Evolutionary conservation across 2,329 filamentous ascomycete species (phyloP).

Genomic region (Sclerotinia subarctica): DNA sequence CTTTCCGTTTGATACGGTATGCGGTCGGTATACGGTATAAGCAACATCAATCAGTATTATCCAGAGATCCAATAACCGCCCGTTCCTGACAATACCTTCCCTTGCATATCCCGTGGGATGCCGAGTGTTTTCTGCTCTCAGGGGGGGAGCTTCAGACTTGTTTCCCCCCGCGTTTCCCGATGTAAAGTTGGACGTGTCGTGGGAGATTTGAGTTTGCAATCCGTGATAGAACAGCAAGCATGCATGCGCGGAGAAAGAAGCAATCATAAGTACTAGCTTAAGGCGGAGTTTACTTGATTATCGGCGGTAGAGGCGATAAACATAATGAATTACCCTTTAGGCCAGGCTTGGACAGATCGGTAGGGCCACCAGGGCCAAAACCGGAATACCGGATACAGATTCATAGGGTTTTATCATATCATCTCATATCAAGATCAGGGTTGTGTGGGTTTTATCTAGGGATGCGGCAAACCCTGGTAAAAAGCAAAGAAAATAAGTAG

Average conservation of each 20-base stretch:
- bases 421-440: not conserved
- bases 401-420: not conserved
- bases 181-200: not conserved
- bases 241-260: constrained; percentile 4
- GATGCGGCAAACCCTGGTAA: not conserved
- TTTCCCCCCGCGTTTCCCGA: not conserved
- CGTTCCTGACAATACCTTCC: not conserved
- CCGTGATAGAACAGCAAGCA: not conserved
- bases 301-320: constrained; percentile 14
- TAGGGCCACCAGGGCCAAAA: not conserved
- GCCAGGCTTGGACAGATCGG: not conserved
- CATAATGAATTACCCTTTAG: constrained; percentile 4
- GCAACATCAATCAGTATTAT: not conserved
- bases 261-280: not conserved
- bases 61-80: not conserved
- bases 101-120: constrained; percentile 3
- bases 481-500: not conserved
- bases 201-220: not conserved
- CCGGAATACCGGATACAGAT: not conserved
- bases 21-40: not conserved
- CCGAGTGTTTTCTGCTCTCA: not conserved
- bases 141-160: not conserved
- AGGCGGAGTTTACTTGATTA: not conserved
- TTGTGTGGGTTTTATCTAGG: not conserved
- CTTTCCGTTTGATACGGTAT: not conserved